Evolutionary conservation across 192 early-diverging fungal species (phyloP), one percentile per base, ranked within the genome.

Genomic region (Coemansia sp.): DNA sequence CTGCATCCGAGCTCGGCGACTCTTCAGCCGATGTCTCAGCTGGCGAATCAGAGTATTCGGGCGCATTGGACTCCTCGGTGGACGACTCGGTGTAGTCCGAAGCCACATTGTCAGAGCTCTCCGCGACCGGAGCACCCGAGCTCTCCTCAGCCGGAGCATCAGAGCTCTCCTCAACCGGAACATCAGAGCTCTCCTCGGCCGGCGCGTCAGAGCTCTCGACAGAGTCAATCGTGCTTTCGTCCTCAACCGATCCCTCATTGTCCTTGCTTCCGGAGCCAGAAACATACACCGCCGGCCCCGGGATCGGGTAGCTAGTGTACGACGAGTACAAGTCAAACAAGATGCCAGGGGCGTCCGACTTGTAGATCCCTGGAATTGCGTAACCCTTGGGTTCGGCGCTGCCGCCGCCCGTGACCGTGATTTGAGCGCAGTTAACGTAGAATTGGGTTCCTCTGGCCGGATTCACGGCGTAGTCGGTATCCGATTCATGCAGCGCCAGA

Each of bases 361-460:
- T 69, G 50, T 69, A 69, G 11, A 63, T 36, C 3, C 54, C 54
- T 3, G 60, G 53, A 21, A 69, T 57, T 4, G 60, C 22, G 8
- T 46, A 56, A 2, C 60, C 53, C 19, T 56, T 25, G 2, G 66
- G 66, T 20, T 26, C 47, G 8, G 50, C 53, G 36, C 17, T 20
- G 11, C 60, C 61, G 1, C 55, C 67, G 6, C 54, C 55, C 22
- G 25, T 48, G 3, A 69, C 60, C 4, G 50, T 28, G 4, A 69
- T 29, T 29, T 69, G 67, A 0, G 40, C 61, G 25, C 67, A 69
- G 50, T 69, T 69, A 1, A 55, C 40, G 30, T 69, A 69, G 38
- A 57, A 63, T 55, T 69, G 65, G 0, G 47, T 53, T 10, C 39
- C 58, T 10, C 52, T 34, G 3, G 17, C 34, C 15, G 60, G 30